phyloP scores from a whole-genome alignment of 352 stramenopile genomes.

The Stephanocyclus meneghinianus region DNA sequence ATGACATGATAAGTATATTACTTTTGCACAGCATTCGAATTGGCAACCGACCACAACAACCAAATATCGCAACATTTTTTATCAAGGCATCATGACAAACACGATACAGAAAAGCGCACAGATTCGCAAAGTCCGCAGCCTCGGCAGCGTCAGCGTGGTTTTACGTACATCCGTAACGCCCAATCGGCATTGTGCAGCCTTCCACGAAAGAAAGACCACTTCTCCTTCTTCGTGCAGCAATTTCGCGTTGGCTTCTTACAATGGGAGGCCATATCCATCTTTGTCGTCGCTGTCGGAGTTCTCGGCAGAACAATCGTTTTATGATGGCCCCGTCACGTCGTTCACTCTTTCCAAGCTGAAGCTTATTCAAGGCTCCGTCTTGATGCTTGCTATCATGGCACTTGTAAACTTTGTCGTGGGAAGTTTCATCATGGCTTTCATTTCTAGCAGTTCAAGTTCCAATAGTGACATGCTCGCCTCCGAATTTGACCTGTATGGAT shows the following conservation, averaged over 20 bases:
- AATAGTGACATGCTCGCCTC: neutral
- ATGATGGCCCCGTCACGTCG: neutral
- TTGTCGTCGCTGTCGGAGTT: constrained; percentile 2
- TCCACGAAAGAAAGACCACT: neutral
- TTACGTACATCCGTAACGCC: neutral
- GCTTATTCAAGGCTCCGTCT: constrained; percentile 10
- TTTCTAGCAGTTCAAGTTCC: neutral
- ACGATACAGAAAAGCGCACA: neutral
- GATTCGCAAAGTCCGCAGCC: constrained; percentile 12
- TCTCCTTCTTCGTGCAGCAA: constrained; percentile 1
- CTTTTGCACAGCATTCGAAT: neutral
- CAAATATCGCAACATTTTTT: neutral
- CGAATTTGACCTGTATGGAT: constrained; percentile 4
- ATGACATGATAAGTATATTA: neutral
- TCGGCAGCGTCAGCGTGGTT: neutral
- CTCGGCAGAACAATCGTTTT: neutral
- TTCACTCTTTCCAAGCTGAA: neutral
- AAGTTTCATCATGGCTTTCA: constrained; percentile 3
- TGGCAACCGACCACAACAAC: neutral
- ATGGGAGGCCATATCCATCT: neutral
- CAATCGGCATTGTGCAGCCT: neutral
- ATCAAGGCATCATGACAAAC: too few species aligned
- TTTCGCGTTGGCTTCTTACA: neutral
- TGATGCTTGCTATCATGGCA: constrained; percentile 13
- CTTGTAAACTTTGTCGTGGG: constrained; percentile 5